phyloP scores from a whole-genome alignment of 2,329 filamentous ascomycete species.

The Colletotrichum falcatum region DNA sequence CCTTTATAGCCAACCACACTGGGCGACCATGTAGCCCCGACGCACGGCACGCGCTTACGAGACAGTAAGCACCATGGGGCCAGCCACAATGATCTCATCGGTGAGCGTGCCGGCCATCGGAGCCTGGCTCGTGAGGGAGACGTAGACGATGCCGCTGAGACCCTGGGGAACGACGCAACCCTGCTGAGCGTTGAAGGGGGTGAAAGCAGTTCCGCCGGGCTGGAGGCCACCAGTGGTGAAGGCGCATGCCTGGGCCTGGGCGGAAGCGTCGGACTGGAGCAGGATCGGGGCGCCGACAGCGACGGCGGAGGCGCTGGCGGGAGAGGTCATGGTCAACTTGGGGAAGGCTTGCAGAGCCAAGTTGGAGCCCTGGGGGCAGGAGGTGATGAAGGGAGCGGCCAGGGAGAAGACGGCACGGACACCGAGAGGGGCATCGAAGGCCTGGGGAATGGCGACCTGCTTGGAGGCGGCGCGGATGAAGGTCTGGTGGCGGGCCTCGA shows the following conservation, averaged over 20 bases:
- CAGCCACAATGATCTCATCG: conserved; percentile 75
- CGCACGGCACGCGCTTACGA: conserved; percentile 51
- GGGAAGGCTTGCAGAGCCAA: conserved; percentile 74
- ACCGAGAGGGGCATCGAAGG: conserved; percentile 77
- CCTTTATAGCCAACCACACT: conserved; percentile 13
- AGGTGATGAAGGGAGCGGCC: conserved; percentile 77
- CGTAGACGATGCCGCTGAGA: conserved; percentile 73
- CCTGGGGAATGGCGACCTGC: conserved; percentile 71
- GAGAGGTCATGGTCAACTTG: conserved; percentile 59
- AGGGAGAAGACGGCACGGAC: conserved; percentile 79
- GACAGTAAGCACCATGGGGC: conserved; percentile 69
- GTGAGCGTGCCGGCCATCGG: conserved; percentile 65
- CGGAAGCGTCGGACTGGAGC: conserved; percentile 63
- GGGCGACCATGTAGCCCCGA: conserved; percentile 7
- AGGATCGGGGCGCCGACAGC: conserved; percentile 57
- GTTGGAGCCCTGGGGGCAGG: conserved; percentile 75
- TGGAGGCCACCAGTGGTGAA: conserved; percentile 72
- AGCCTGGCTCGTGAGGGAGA: conserved; percentile 70
- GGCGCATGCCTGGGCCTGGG: conserved; percentile 70
- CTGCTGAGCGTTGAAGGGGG: conserved; percentile 63
- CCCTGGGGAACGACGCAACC: conserved; percentile 72
- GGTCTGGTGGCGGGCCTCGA: conserved; percentile 80
- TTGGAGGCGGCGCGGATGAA: conserved; percentile 73
- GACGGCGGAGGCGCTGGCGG: conserved; percentile 59
- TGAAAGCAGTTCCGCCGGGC: conserved; percentile 71